Percentiles rank a stretch among this genome's conserved stretches.
These are phyloP conservation scores for Tagetes patula DNA, from an alignment of 129 eudicot species.

Conservation along the genomic window DNA sequence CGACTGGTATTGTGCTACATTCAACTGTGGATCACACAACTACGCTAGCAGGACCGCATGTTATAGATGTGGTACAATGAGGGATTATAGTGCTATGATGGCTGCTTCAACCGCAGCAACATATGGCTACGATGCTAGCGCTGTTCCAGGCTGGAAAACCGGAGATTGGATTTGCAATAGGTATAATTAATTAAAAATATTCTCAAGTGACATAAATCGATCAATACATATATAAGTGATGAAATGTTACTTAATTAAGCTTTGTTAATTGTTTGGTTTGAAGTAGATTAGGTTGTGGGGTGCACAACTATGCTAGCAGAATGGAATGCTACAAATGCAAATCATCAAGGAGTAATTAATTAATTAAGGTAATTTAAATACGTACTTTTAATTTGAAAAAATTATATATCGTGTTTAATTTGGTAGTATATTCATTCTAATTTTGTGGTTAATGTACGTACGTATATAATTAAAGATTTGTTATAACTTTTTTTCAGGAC, in stretches of 20 bases:
- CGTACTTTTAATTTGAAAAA: not conserved
- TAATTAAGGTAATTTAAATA: not conserved
- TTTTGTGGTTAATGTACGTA: not conserved
- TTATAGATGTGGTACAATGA: constrained; percentile 64
- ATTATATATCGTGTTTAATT: not conserved
- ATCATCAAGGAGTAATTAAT: constrained; percentile 43
- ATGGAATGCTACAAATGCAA: constrained; percentile 83
- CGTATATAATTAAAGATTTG: not conserved
- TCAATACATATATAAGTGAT: not conserved
- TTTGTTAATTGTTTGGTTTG: constrained; percentile 17
- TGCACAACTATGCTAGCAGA: constrained; percentile 92
- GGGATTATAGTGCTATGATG: constrained; percentile 51
- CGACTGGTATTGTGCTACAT: constrained; percentile 79
- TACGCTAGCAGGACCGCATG: constrained; percentile 87
- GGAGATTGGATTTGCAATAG: constrained; percentile 96
- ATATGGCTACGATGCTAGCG: constrained; percentile 37
- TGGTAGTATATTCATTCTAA: not conserved
- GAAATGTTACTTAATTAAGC: constrained; percentile 6
- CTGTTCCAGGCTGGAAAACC: constrained; percentile 84
- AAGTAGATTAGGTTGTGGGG: constrained; percentile 74
- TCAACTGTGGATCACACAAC: constrained; percentile 82
- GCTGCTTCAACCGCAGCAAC: constrained; percentile 39
- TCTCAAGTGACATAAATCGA: not conserved
- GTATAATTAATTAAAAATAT: constrained; percentile 25
- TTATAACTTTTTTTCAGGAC: constrained; percentile 11